These are phyloP conservation scores for Phytophthora pini DNA, from an alignment of 352 stramenopile genomes.

Conservation along the genomic window DNA sequence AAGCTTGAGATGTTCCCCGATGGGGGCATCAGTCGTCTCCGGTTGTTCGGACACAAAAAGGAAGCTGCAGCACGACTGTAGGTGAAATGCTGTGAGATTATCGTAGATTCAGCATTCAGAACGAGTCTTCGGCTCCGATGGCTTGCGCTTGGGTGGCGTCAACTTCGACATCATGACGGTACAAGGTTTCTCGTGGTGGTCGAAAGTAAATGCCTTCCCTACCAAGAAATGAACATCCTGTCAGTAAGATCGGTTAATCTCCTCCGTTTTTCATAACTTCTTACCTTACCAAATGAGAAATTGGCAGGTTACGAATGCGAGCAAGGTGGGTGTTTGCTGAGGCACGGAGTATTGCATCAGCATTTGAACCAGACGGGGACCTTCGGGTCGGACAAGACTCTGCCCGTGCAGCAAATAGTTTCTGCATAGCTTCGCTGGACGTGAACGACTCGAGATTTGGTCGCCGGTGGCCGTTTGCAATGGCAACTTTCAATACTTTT, in stretches of 20 bases:
- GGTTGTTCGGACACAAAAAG: constrained; percentile 83
- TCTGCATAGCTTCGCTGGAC: constrained; percentile 44
- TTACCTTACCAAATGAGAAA: constrained; percentile 50
- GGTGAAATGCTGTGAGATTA: background rate
- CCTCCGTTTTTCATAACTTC: constrained; percentile 4
- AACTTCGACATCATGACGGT: constrained; percentile 16
- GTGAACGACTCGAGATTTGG: constrained; percentile 50
- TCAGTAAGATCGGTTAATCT: constrained; percentile 4
- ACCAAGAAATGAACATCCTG: constrained; percentile 3
- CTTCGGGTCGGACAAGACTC: constrained; percentile 1
- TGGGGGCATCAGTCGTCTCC: constrained; percentile 92
- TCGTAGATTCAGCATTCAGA: constrained; percentile 20
- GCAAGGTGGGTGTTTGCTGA: constrained; percentile 47
- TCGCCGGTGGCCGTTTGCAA: constrained; percentile 33
- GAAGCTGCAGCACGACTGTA: constrained; percentile 44
- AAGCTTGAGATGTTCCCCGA: constrained; percentile 95
- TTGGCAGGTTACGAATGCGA: constrained; percentile 47
- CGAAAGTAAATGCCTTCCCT: constrained; percentile 54
- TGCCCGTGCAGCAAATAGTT: constrained; percentile 47
- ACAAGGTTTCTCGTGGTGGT: constrained; percentile 27
- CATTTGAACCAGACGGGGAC: background rate
- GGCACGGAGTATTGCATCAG: constrained; percentile 20
- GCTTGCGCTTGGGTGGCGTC: constrained; percentile 6
- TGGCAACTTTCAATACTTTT: constrained; percentile 31
- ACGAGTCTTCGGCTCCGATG: constrained; percentile 41